Percentiles rank a stretch among this genome's conserved stretches.
Evolutionary conservation across 2,329 filamentous ascomycete genomes (phyloP).

Genomic region (Phaeosphaeria sp.): DNA sequence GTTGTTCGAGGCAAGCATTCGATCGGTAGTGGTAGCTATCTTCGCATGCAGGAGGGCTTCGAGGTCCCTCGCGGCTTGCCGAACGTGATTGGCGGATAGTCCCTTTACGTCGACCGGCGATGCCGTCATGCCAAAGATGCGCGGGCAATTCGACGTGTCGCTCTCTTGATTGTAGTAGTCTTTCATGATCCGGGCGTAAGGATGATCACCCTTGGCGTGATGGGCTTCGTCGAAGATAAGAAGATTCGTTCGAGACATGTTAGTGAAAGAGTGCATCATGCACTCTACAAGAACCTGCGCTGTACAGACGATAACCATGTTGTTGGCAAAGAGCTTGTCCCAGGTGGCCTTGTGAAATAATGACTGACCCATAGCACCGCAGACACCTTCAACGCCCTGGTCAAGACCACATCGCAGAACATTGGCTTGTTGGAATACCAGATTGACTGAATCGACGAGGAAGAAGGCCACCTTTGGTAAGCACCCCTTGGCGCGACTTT

Average conservation of each 20-base stretch:
- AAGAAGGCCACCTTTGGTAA: slow-evolving; percentile 79
- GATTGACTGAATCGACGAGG: slow-evolving; percentile 84
- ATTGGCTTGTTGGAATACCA: slow-evolving; percentile 87
- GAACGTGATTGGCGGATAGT: slow-evolving; percentile 63
- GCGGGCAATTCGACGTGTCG: slow-evolving; percentile 63
- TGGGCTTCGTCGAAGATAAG: slow-evolving; percentile 96
- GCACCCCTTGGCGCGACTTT: slow-evolving; percentile 67
- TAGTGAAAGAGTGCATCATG: slow-evolving; percentile 78
- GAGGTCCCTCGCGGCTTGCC: slow-evolving; percentile 71
- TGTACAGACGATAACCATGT: slow-evolving; percentile 91
- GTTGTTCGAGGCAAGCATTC: slow-evolving; percentile 63
- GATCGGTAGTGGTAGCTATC: slow-evolving; percentile 78
- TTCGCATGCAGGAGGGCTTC: slow-evolving; percentile 79
- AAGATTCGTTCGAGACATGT: slow-evolving; percentile 83
- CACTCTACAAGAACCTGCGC: slow-evolving; percentile 84
- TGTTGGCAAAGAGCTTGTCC: slow-evolving; percentile 63
- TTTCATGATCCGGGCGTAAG: slow-evolving; percentile 87
- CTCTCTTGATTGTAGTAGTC: slow-evolving; percentile 73
- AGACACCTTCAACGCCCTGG: slow-evolving; percentile 74
- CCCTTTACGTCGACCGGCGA: slow-evolving; percentile 85
- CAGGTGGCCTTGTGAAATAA: slow-evolving; percentile 68
- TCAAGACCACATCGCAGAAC: slow-evolving; percentile 84
- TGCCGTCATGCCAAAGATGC: slow-evolving; percentile 94
- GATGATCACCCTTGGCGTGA: slow-evolving; percentile 91
- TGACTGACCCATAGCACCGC: slow-evolving; percentile 70